A percentile compares a stretch with the other conserved stretches of the same genome.
These are phyloP conservation scores for Scheffersomyces coipomensis DNA, from an alignment of 805 yeast genomes.

Conservation along the genomic window DNA sequence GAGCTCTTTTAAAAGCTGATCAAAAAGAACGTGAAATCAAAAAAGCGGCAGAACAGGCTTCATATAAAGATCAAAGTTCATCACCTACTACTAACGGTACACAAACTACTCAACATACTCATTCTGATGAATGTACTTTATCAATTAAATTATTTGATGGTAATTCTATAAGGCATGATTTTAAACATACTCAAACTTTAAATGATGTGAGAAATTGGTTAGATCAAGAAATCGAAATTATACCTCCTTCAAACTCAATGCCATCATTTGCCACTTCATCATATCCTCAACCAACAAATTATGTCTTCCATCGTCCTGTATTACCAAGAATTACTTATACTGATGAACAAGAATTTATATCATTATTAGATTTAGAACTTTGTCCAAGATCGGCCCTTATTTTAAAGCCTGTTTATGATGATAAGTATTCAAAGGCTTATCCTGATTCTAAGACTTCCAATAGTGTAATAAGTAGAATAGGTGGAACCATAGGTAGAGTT, in stretches of 20 bases:
- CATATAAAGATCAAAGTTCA: constrained; percentile 13
- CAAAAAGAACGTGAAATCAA: constrained; percentile 39
- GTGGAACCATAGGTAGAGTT: constrained; percentile 10
- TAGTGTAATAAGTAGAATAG: constrained; percentile 6
- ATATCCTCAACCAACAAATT: constrained; percentile 56
- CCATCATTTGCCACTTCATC: constrained; percentile 52
- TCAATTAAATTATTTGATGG: constrained; percentile 73
- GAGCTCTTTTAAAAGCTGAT: constrained; percentile 53
- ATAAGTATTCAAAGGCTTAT: constrained; percentile 7
- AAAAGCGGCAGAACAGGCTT: constrained; percentile 4
- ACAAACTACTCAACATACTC: neutral
- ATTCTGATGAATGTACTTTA: constrained; percentile 32
- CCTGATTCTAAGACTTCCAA: constrained; percentile 6
- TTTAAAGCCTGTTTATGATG: constrained; percentile 57
- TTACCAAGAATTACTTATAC: constrained; percentile 49
- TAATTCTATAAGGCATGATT: constrained; percentile 49
- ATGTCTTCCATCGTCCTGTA: constrained; percentile 35
- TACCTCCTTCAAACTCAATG: constrained; percentile 44
- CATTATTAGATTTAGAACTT: constrained; percentile 55
- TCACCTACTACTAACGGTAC: constrained; percentile 6
- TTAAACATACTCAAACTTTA: constrained; percentile 45
- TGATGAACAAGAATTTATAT: constrained; percentile 51
- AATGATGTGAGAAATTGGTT: constrained; percentile 62
- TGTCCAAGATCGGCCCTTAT: constrained; percentile 74
- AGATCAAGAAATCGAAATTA: constrained; percentile 35